phyloP scores from a whole-genome alignment of 148 eudicot genomes.

The Amaranthus hypochondriacus region DNA sequence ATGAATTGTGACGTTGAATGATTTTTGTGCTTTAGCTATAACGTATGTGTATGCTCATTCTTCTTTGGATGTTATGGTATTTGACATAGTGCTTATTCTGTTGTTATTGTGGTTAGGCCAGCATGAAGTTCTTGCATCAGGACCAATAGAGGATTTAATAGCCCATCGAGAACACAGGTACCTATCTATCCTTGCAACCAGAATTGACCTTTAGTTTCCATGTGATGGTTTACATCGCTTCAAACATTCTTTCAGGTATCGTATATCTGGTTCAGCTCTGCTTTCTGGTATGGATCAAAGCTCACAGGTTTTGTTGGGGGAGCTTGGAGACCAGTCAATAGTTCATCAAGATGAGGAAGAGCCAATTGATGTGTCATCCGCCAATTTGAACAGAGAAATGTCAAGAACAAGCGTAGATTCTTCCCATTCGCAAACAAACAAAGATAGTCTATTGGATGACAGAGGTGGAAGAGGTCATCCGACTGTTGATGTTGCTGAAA shows the following conservation, averaged over 20 bases:
- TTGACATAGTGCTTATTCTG: conserved; percentile 2
- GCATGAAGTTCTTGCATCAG: conserved; percentile 99
- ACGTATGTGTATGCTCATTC: conserved; percentile 4
- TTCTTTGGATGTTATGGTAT: conserved; percentile 2
- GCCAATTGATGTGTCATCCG: conserved; percentile 48
- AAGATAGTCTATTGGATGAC: conserved; percentile 71
- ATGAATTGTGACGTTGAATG: neutral
- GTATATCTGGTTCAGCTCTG: conserved; percentile 95
- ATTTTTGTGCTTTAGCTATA: neutral
- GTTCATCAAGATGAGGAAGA: conserved; percentile 43
- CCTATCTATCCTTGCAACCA: conserved; percentile 5
- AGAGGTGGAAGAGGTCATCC: conserved; percentile 69
- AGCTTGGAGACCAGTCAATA: conserved; percentile 43
- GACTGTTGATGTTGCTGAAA: conserved; percentile 93
- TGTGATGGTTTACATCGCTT: conserved; percentile 9
- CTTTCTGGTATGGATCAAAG: conserved; percentile 97
- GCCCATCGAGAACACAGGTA: conserved; percentile 99
- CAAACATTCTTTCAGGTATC: conserved; percentile 53
- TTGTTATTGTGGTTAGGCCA: conserved; percentile 49
- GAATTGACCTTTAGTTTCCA: conserved; percentile 10
- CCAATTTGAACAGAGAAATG: conserved; percentile 37
- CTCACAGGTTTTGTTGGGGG: conserved; percentile 42
- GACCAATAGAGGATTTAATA: conserved; percentile 96
- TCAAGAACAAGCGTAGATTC: conserved; percentile 39
- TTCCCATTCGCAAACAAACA: conserved; percentile 41